phyloP scores from a whole-genome alignment of 2,329 filamentous ascomycete genomes.

The Raffaelea arxii region DNA sequence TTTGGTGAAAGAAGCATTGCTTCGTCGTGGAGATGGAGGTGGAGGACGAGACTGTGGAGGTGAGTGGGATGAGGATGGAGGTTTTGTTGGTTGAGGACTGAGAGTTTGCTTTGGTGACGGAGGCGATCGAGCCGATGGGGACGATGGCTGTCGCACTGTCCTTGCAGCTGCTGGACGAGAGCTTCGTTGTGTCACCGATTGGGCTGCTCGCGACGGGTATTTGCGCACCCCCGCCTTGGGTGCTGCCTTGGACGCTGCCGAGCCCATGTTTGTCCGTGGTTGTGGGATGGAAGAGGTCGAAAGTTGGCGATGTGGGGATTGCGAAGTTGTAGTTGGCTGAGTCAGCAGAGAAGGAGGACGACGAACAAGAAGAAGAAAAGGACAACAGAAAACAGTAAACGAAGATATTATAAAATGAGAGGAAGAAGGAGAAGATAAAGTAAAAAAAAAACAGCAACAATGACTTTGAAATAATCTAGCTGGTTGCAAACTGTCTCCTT shows the following conservation, averaged over 20 bases:
- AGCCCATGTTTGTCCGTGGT: conserved; percentile 27
- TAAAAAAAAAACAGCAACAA: too few species aligned
- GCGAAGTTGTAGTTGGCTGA: neutral
- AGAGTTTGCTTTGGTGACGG: neutral
- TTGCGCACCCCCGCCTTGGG: conserved; percentile 29
- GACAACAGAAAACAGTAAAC: too few species aligned
- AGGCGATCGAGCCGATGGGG: conserved; percentile 13
- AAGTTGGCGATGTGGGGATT: too few species aligned
- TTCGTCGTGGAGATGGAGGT: neutral
- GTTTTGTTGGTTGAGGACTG: neutral
- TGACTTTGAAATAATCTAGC: too few species aligned
- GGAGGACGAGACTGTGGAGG: neutral
- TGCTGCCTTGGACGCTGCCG: conserved; percentile 35
- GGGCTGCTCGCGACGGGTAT: conserved; percentile 35
- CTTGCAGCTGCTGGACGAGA: conserved; percentile 19
- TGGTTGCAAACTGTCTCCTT: too few species aligned
- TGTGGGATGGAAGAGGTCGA: neutral
- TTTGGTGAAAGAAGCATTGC: conserved; percentile 11
- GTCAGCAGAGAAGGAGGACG: neutral
- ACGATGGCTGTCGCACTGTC: conserved; percentile 8
- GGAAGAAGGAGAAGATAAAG: too few species aligned
- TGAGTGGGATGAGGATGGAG: neutral
- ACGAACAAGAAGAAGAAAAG: too few species aligned
- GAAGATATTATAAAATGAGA: too few species aligned
- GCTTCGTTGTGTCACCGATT: too few species aligned